These are phyloP conservation scores for Kwoniella bestiolae DNA, from an alignment of 768 basidiomycete genomes.

Conservation along the genomic window DNA sequence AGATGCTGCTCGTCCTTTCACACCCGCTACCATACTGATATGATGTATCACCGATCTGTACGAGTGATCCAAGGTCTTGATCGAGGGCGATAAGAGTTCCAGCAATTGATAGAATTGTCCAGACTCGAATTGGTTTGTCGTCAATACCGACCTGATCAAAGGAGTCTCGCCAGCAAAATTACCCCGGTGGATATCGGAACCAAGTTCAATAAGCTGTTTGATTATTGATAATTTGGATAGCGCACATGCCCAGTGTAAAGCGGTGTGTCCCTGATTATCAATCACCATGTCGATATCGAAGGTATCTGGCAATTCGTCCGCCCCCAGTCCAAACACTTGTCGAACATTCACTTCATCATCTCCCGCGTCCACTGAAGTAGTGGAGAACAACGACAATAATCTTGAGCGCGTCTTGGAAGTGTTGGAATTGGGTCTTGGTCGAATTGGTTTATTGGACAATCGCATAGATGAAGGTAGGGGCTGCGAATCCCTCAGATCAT, in stretches of 20 bases:
- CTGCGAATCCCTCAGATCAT: constrained; percentile 36
- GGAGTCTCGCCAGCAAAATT: constrained; percentile 95
- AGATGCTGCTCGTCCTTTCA: constrained; percentile 79
- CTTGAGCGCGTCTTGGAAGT: constrained; percentile 41
- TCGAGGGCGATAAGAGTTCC: constrained; percentile 71
- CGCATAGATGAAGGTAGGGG: constrained; percentile 46
- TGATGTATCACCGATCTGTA: constrained; percentile 89
- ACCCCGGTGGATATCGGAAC: constrained; percentile 87
- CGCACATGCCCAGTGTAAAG: constrained; percentile 89
- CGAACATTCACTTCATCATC: constrained; percentile 36
- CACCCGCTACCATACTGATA: constrained; percentile 83
- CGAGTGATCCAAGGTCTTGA: constrained; percentile 85
- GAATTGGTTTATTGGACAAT: constrained; percentile 46
- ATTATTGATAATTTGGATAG: constrained; percentile 73
- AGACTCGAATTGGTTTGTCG: constrained; percentile 80
- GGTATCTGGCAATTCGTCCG: constrained; percentile 36
- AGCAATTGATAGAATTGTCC: constrained; percentile 67
- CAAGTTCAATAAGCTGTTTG: constrained; percentile 70
- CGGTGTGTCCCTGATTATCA: constrained; percentile 92
- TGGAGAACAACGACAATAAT: constrained; percentile 53
- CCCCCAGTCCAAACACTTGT: constrained; percentile 35
- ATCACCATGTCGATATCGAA: constrained; percentile 81
- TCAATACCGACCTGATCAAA: constrained; percentile 85
- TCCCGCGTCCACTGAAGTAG: not conserved
- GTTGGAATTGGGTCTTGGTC: constrained; percentile 38